A percentile compares a stretch with the other conserved stretches of the same genome.
Evolutionary conservation across 164 flowering plant species (phyloP).

Genomic region (Macadamia integrifolia): DNA sequence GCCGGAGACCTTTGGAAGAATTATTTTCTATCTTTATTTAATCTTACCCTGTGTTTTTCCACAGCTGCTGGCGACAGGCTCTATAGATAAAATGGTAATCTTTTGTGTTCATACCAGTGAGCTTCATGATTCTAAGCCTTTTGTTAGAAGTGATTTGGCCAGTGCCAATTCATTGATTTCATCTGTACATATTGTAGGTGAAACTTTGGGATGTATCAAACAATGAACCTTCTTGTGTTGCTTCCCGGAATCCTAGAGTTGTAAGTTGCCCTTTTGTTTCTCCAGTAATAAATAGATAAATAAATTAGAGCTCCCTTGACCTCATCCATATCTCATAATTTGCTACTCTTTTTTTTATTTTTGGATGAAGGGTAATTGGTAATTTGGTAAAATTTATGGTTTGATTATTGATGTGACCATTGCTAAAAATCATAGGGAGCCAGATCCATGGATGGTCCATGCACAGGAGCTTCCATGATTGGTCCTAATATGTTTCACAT

Average conservation of each 20-base stretch:
- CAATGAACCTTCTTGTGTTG: constrained; percentile 72
- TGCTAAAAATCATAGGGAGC: too few species aligned
- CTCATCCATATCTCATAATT: too few species aligned
- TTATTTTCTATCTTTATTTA: background rate
- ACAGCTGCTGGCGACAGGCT: constrained; percentile 91
- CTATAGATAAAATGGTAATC: constrained; percentile 73
- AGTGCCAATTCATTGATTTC: background rate
- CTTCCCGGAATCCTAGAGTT: constrained; percentile 65
- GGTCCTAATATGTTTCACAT: too few species aligned
- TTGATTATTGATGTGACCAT: too few species aligned
- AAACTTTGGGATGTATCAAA: constrained; percentile 89
- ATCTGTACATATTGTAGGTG: constrained; percentile 39
- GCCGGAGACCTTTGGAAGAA: background rate
- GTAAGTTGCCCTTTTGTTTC: constrained; percentile 33
- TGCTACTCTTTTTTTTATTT: too few species aligned
- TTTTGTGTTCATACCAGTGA: background rate
- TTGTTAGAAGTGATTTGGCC: background rate
- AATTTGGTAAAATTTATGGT: too few species aligned
- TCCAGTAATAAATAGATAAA: too few species aligned
- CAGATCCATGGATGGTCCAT: too few species aligned
- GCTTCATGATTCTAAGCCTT: background rate
- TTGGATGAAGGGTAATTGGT: too few species aligned
- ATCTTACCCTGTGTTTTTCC: background rate
- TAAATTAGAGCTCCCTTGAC: too few species aligned
- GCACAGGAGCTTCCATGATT: too few species aligned